Base-by-base conservation (phyloP, 2,329 filamentous ascomycete genomes). In the Annulohypoxylon truncatum region DNA sequence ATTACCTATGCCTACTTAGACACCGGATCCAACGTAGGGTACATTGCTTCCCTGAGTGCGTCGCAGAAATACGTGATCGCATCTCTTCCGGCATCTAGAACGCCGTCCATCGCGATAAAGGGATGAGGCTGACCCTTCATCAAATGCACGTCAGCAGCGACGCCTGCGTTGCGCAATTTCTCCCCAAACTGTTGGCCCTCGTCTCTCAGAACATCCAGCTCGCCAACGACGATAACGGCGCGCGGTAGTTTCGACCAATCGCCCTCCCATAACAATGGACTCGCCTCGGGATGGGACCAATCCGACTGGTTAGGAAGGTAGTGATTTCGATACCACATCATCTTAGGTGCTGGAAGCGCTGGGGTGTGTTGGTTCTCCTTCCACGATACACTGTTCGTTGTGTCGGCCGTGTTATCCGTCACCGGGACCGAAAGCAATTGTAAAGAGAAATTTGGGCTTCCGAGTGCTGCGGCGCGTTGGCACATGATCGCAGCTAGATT, bases 241-340 rank as follows among this genome's bases (percentile, higher is more conserved):
- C 79, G 79, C 0, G 87, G 86, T 54, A 87, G 74, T 53, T 77
- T 75, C 1, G 78, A 75, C 82, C 85, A 88, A 52, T 84, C 81
- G 1, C 81, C 82, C 1, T 74, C 26, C 75, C 84, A 86, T 18
- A 88, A 78, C 50, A 88, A 72, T 2, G 85, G 84, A 48, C 83
- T 87, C 0, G 86, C 84, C 72, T 88, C 85, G 0, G 83, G 82
- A 31, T 85, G 77, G 2, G 72, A 70, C 80, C 84, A 82, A 56
- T 82, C 80, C 1, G 71, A 72, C 22, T 78, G 60, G 42, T 83
- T 76, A 0, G 85, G 85, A 1, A 89, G 79, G 74, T 88, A 89
- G 72, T 86, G 83, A 15, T 81, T 72, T n/a, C 86, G 79, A 71
- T 87, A 89, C 86, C 87, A 89, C 51, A 85, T 73, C 86, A 89